Conservation (phyloP, 352 stramenopile genomes). For the Phytophthora tentaculata region DNA sequence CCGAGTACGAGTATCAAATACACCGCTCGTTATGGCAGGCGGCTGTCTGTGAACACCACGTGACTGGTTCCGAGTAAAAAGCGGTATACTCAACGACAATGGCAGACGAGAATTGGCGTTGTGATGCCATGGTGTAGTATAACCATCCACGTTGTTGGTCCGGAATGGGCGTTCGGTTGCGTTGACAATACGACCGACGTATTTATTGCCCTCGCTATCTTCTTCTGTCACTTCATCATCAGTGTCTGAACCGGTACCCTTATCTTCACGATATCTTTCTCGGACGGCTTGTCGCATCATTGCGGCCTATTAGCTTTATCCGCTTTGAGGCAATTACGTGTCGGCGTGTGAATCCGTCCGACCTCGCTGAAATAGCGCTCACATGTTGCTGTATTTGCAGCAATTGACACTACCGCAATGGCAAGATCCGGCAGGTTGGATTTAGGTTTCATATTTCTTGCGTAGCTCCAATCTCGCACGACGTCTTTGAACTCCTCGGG, state of each 20-base stretch:
- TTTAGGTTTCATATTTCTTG: background rate
- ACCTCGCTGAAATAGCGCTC: background rate
- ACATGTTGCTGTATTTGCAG: background rate
- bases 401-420: background rate
- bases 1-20: background rate
- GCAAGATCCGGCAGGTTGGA: background rate
- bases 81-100: background rate
- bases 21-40: too few species aligned
- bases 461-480: background rate
- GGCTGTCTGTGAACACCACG: background rate
- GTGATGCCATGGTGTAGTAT: background rate
- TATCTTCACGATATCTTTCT: background rate
- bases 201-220: background rate
- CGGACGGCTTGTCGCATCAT: background rate
- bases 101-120: background rate
- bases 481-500: background rate
- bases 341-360: background rate
- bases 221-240: background rate
- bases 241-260: background rate
- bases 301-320: background rate
- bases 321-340: background rate
- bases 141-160: background rate
- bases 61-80: background rate
- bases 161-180: background rate
- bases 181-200: background rate